phyloP scores from a whole-genome alignment of 1,284 basidiomycete species.

The Ustilago esculenta region DNA sequence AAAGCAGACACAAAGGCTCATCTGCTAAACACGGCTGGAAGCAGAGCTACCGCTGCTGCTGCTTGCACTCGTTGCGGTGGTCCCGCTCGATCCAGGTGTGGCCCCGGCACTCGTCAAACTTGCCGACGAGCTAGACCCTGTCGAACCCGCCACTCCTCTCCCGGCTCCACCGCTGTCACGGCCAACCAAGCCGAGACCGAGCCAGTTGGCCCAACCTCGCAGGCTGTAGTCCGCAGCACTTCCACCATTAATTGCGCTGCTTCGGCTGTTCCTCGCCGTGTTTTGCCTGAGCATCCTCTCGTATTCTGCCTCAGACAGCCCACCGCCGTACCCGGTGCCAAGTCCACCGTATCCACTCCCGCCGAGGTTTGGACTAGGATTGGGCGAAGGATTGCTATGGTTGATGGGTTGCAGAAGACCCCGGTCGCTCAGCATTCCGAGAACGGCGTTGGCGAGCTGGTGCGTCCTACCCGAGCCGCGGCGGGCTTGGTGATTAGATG shows the following conservation, averaged over 20 bases:
- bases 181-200: constrained; percentile 11
- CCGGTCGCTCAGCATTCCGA: constrained; percentile 55
- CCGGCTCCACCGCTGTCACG: background rate
- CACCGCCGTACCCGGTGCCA: constrained; percentile 31
- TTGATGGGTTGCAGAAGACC: constrained; percentile 49
- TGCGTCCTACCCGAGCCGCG: constrained; percentile 49
- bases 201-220: constrained; percentile 34
- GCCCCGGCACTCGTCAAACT: background rate
- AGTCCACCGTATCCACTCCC: constrained; percentile 16
- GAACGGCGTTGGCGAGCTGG: constrained; percentile 52
- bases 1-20: constrained; percentile 3
- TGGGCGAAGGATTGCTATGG: constrained; percentile 33
- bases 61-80: background rate
- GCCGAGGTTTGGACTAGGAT: constrained; percentile 17
- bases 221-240: constrained; percentile 26
- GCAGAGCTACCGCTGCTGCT: constrained; percentile 6
- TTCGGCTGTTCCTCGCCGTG: constrained; percentile 31
- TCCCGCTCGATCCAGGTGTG: background rate
- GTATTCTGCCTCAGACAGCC: constrained; percentile 42
- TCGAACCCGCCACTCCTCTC: background rate
- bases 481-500: constrained; percentile 39
- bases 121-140: background rate
- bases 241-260: background rate
- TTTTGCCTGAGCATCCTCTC: constrained; percentile 41
- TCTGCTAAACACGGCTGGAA: background rate